Evolutionary conservation across 768 basidiomycete species (phyloP).

Genomic region (Amanita fuliginea): DNA sequence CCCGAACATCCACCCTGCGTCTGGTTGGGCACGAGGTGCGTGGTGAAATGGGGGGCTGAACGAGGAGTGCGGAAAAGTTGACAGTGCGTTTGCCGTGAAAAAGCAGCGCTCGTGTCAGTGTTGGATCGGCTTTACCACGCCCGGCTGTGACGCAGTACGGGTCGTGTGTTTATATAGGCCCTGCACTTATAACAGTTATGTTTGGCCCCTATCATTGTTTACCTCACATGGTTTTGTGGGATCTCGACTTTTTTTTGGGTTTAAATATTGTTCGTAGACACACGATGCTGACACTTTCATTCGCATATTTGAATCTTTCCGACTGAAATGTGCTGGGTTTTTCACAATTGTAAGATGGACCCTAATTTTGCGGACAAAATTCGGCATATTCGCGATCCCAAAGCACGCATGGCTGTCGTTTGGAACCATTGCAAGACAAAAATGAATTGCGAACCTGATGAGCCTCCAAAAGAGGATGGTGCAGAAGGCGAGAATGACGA

Average conservation of each 20-base stretch:
- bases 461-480: slow-evolving; percentile 69
- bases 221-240: slow-evolving; percentile 15
- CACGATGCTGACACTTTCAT: slow-evolving; percentile 56
- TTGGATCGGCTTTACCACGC: slow-evolving; percentile 41
- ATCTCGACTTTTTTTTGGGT: slow-evolving; percentile 13
- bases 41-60: slow-evolving; percentile 98
- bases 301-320: slow-evolving; percentile 34
- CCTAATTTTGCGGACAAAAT: slow-evolving; percentile 79
- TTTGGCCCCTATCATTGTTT: slow-evolving; percentile 50
- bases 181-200: slow-evolving; percentile 51
- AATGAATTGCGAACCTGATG: slow-evolving; percentile 82
- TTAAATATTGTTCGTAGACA: slow-evolving; percentile 25
- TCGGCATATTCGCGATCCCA: slow-evolving; percentile 77
- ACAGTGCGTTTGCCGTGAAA: slow-evolving; percentile 22
- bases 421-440: slow-evolving; percentile 85
- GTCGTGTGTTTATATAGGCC: slow-evolving; percentile 39
- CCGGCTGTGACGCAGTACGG: slow-evolving; percentile 64
- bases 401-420: slow-evolving; percentile 77
- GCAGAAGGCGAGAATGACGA: slow-evolving; percentile 60
- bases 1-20: slow-evolving; percentile 49
- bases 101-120: slow-evolving; percentile 21
- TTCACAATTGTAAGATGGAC: slow-evolving; percentile 54
- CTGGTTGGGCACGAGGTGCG: slow-evolving; percentile 81
- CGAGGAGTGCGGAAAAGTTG: slow-evolving; percentile 79
- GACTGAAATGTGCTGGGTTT: slow-evolving; percentile 13